Conservation (phyloP, 768 basidiomycete species). For the Tulasnella sp. region DNA sequence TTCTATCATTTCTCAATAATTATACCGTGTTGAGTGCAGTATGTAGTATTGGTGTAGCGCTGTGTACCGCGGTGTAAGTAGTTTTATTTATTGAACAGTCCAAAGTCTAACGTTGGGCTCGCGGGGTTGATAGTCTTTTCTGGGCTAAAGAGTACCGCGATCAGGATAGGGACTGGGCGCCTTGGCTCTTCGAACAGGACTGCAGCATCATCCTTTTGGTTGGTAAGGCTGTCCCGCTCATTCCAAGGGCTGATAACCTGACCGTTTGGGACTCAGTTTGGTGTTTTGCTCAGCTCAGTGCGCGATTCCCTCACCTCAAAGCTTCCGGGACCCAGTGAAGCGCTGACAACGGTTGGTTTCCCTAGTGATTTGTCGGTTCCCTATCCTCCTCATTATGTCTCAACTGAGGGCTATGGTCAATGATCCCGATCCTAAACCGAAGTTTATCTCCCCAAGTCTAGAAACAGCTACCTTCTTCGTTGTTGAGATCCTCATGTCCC, state of each 20-base stretch:
- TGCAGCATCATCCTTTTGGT: not conserved
- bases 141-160: conserved; percentile 4
- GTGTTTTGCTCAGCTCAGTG: not conserved
- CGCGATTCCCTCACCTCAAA: not conserved
- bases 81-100: not conserved
- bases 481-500: not conserved
- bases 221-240: not conserved
- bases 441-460: not conserved
- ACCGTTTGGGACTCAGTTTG: not conserved
- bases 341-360: too few relatives aligned
- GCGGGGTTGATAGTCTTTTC: not conserved
- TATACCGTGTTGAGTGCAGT: not conserved
- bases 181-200: not conserved
- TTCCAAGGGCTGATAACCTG: not conserved
- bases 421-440: not conserved
- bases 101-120: not conserved
- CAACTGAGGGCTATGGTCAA: not conserved
- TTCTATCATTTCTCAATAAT: not conserved
- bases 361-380: not conserved
- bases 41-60: not conserved
- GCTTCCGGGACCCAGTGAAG: not conserved
- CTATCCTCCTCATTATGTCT: not conserved
- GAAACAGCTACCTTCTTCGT: not conserved
- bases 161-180: not conserved
- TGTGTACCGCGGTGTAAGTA: not conserved